Percentiles rank a stretch among this genome's conserved stretches.
Evolutionary conservation across 2,329 filamentous ascomycete genomes (phyloP).

Genomic region (Trichoderma atrobrunneum): DNA sequence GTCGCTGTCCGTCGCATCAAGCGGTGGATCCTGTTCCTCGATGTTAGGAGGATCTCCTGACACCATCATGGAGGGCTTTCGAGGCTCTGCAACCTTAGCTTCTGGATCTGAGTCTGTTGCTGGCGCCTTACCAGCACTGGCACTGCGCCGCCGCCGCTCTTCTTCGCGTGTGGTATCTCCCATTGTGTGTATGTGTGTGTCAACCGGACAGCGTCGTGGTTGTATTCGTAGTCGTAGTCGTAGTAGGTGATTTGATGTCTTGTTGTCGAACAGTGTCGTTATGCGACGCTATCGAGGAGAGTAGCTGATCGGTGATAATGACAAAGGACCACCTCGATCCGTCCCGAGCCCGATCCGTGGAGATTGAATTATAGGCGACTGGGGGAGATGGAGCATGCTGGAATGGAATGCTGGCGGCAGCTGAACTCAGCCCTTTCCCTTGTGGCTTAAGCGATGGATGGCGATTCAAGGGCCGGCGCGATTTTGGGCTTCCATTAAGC

Average conservation of each 20-base stretch:
- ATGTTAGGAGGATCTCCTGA: slow-evolving; percentile 11
- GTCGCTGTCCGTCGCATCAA: slow-evolving; percentile 12
- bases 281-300: background rate
- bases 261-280: background rate
- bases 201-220: background rate
- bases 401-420: background rate
- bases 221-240: background rate
- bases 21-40: slow-evolving; percentile 14
- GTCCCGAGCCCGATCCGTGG: background rate
- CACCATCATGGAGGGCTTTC: background rate
- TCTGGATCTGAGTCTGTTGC: slow-evolving; percentile 1
- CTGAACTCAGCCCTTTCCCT: background rate
- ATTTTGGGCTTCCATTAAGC: background rate
- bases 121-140: background rate
- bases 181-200: background rate
- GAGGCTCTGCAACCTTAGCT: slow-evolving; percentile 12
- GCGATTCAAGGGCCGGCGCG: background rate
- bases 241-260: background rate
- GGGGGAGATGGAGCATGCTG: background rate
- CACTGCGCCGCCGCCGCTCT: background rate
- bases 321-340: background rate
- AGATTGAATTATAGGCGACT: background rate
- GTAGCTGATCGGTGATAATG: background rate
- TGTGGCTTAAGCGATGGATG: background rate
- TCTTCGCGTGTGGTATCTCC: background rate